phyloP scores from a whole-genome alignment of 768 basidiomycete genomes.

The Termitomyces sp. region DNA sequence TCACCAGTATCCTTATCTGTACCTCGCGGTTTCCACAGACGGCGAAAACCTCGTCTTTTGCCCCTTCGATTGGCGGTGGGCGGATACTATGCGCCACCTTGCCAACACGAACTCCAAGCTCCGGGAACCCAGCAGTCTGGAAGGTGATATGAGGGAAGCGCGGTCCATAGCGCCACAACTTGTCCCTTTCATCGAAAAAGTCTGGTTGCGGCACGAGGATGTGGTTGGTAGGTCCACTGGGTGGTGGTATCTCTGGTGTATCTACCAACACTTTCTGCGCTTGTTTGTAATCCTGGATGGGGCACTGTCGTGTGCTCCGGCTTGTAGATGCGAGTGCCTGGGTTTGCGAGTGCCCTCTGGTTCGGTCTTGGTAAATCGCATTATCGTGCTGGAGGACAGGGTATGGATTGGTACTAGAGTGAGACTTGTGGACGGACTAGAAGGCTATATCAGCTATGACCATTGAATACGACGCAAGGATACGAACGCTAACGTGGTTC shows the following conservation, averaged over 20 bases:
- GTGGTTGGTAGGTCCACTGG: conserved; percentile 21
- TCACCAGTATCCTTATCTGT: conserved; percentile 31
- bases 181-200: conserved; percentile 15
- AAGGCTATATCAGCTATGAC: not conserved
- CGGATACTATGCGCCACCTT: conserved; percentile 18
- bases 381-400: conserved; percentile 10
- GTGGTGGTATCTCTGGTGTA: not conserved
- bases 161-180: conserved; percentile 10
- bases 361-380: conserved; percentile 5
- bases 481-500: conserved; percentile 7
- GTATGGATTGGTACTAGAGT: conserved; percentile 2
- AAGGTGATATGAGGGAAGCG: conserved; percentile 25
- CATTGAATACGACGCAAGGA: not conserved
- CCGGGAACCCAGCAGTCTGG: conserved; percentile 21
- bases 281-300: conserved; percentile 1
- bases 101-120: conserved; percentile 23
- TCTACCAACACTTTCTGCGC: not conserved
- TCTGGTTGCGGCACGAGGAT: conserved; percentile 21
- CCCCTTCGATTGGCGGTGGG: conserved; percentile 15
- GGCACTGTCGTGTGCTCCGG: conserved; percentile 1
- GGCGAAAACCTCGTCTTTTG: conserved; percentile 17
- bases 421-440: conserved; percentile 8
- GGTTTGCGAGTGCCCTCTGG: conserved; percentile 8
- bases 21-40: conserved; percentile 21
- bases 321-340: conserved; percentile 3